Evolutionary conservation across 768 basidiomycete species (phyloP), one percentile per base, ranked within the genome.

Genomic region (Boletellus ananas): DNA sequence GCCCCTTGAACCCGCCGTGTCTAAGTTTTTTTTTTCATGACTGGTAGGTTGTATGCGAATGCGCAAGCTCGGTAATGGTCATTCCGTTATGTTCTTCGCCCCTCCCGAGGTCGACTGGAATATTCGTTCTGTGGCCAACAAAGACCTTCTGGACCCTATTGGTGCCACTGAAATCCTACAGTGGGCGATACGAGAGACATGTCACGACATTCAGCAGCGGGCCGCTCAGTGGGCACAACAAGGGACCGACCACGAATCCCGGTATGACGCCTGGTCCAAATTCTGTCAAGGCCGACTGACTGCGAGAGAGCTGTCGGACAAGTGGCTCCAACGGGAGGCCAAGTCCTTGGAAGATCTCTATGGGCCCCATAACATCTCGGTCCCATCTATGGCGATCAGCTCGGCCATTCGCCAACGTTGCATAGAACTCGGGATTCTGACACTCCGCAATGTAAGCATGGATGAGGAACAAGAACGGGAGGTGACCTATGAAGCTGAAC

Each of bases 21-120:
- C 31, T 52, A 4, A 60, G 31, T 12, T 3, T 8, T 25, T 4
- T 25, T 25, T 6, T 3, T 6, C 6, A 23, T 23, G 4, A 5
- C 4, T 16, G 5, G 11, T 9, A 78, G 78, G 76, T 7, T 79
- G 78, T 45, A 80, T 79, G 79, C 67, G 78, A 6, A 78, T 80
- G 78, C 69, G 79, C 7, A 70, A 70, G 52, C 68, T 80, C 0
- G 79, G 78, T 14, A 58, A 64, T 6, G 73, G 72, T 1, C 79
- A 80, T 50, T 73, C 78, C 3, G 55, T 78, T 21, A 61, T 73
- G 48, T 79, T 79, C 52, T 74, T 76, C 34, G 77, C 76, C 1
- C 72, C 78, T 14, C 60, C 58, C 59, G 79, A 79, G 37, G 61
- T 77, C 5, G 71, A 74, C 47, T 54, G 54, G 40, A 51, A 51